A percentile compares a stretch with the other conserved stretches of the same genome.
These are phyloP conservation scores for Agaricus sinodeliciosus DNA, from an alignment of 768 basidiomycete genomes.

Conservation along the genomic window DNA sequence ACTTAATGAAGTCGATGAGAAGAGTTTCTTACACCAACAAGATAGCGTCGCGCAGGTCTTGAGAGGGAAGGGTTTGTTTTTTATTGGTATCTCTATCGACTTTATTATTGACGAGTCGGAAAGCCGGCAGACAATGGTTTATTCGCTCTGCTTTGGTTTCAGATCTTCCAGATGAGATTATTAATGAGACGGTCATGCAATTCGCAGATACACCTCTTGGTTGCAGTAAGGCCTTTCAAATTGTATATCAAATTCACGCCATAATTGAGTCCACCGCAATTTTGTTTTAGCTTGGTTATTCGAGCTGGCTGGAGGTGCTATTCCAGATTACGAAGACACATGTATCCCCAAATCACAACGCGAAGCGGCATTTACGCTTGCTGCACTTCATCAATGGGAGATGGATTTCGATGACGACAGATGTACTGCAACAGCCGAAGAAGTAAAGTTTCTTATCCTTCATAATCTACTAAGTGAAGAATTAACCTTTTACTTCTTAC, in stretches of 20 bases:
- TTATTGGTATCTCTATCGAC: neutral
- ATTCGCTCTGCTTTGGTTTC: constrained; percentile 80
- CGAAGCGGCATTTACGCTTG: constrained; percentile 77
- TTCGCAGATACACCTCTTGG: constrained; percentile 85
- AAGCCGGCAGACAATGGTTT: constrained; percentile 84
- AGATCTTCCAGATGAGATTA: constrained; percentile 81
- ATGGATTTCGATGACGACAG: constrained; percentile 73
- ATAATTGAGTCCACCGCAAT: neutral
- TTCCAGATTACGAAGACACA: constrained; percentile 63
- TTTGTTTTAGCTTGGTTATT: constrained; percentile 77
- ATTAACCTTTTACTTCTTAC: constrained; percentile 11
- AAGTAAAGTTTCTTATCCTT: constrained; percentile 34
- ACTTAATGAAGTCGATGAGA: constrained; percentile 87
- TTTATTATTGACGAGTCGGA: neutral
- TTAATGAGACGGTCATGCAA: constrained; percentile 74
- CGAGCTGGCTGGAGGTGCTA: constrained; percentile 81
- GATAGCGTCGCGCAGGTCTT: constrained; percentile 88
- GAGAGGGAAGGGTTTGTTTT: constrained; percentile 64
- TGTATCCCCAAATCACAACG: constrained; percentile 77
- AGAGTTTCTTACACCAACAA: constrained; percentile 85
- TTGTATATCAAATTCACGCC: neutral
- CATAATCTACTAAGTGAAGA: neutral
- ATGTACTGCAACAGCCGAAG: constrained; percentile 80
- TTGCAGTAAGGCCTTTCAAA: constrained; percentile 60
- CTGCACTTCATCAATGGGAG: constrained; percentile 91